phyloP scores from a whole-genome alignment of 257 asterid genomes.

The Jacaranda copaia region DNA sequence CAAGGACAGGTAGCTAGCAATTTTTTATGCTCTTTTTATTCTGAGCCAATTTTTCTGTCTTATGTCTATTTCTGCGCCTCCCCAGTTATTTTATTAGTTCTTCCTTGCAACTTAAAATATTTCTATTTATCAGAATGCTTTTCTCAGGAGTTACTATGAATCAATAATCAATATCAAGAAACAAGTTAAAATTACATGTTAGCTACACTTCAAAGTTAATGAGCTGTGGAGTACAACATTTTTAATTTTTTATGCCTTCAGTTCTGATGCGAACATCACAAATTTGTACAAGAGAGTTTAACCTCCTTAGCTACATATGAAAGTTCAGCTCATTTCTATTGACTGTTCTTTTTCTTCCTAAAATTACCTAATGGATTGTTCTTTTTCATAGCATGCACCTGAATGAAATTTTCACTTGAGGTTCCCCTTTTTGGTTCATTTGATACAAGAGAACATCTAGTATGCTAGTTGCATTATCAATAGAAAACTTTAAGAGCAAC shows the following conservation, averaged over 20 bases:
- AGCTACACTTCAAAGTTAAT: background rate
- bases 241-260: background rate
- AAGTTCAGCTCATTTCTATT: background rate
- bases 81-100: background rate
- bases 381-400: background rate
- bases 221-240: background rate
- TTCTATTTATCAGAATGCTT: background rate
- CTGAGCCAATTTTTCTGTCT: background rate
- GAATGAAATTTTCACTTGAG: background rate
- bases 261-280: conserved; percentile 6
- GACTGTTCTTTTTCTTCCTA: background rate
- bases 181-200: background rate
- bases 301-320: background rate
- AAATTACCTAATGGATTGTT: background rate
- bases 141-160: background rate
- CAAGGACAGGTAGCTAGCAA: background rate
- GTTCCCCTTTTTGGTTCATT: conserved; percentile 4
- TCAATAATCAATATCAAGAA: conserved; percentile 22
- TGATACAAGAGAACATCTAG: background rate
- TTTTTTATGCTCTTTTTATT: background rate
- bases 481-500: background rate
- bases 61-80: background rate
- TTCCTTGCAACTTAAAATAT: background rate
- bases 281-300: background rate
- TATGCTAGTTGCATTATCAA: background rate